Conservation (phyloP, 1,284 basidiomycete genomes). For the Cryptococcus floricola region DNA sequence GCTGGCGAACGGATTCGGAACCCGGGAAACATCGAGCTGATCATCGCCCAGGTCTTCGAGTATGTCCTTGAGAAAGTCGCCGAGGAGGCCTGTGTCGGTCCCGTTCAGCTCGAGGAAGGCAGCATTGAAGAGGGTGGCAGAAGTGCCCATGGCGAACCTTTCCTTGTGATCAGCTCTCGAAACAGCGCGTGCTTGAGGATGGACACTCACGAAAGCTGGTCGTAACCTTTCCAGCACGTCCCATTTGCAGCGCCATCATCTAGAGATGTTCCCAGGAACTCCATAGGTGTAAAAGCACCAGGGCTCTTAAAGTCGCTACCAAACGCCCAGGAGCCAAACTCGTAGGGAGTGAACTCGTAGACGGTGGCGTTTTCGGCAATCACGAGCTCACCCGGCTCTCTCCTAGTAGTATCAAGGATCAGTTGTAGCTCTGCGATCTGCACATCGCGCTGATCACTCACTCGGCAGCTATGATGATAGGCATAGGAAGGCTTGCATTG, state of each 20-base stretch:
- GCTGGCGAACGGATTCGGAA: constrained; percentile 50
- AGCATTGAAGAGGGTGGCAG: constrained; percentile 47
- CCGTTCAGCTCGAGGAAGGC: constrained; percentile 32
- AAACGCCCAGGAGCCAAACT: constrained; percentile 53
- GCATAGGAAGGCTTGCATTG: constrained; percentile 40
- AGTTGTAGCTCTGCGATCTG: neutral
- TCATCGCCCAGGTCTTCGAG: constrained; percentile 30
- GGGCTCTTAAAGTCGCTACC: constrained; percentile 30
- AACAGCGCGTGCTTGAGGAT: neutral
- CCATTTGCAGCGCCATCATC: constrained; percentile 40
- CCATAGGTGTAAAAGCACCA: constrained; percentile 44
- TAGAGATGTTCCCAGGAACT: constrained; percentile 45
- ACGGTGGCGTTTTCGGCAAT: constrained; percentile 50
- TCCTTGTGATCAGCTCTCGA: neutral
- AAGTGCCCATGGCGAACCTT: constrained; percentile 51
- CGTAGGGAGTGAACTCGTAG: constrained; percentile 53
- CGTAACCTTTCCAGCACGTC: constrained; percentile 47
- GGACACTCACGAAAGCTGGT: constrained; percentile 41
- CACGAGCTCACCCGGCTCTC: constrained; percentile 49
- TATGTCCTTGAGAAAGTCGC: constrained; percentile 27
- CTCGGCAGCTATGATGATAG: constrained; percentile 54
- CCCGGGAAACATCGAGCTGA: constrained; percentile 50
- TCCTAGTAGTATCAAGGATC: constrained; percentile 16
- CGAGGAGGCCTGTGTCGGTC: constrained; percentile 38
- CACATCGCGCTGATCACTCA: constrained; percentile 10